Evolutionary conservation across 345 rosid genomes (phyloP).

Genomic region (Nasturtium officinale): DNA sequence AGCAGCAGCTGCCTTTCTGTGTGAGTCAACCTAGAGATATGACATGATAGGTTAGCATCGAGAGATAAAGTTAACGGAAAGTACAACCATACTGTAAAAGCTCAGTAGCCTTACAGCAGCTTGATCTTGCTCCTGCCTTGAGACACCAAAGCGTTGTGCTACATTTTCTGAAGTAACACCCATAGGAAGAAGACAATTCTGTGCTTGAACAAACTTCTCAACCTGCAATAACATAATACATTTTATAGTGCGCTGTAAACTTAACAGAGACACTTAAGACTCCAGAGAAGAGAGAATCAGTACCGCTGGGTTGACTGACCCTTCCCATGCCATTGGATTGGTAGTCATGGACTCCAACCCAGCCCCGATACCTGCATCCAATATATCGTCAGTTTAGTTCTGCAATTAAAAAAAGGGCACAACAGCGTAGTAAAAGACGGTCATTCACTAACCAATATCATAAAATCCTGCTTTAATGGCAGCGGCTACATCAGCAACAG

Average conservation of each 20-base stretch:
- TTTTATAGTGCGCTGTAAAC: background rate
- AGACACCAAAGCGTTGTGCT: conserved; percentile 88
- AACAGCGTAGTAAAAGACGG: background rate
- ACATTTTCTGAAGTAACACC: conserved; percentile 98
- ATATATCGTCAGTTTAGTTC: conserved; percentile 11
- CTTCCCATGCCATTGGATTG: conserved; percentile 94
- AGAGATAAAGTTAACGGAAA: conserved; percentile 7
- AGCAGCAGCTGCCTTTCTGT: conserved; percentile 99
- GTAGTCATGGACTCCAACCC: conserved; percentile 95
- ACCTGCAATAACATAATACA: conserved; percentile 54
- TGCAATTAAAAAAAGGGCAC: background rate
- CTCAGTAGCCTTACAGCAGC: conserved; percentile 77
- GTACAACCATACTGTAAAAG: conserved; percentile 19
- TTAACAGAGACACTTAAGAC: background rate
- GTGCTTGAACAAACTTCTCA: conserved; percentile 74
- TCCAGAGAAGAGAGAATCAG: conserved; percentile 4
- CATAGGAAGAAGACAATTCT: conserved; percentile 96
- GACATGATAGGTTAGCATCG: background rate
- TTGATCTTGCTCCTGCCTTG: conserved; percentile 97
- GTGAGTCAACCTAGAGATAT: conserved; percentile 82
- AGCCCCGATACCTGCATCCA: conserved; percentile 82
- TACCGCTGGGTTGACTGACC: conserved; percentile 92
- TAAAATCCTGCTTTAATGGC: conserved; percentile 98
- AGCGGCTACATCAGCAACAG: conserved; percentile 99
- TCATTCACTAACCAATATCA: conserved; percentile 66